These are phyloP conservation scores for Malus hybrid DNA, from an alignment of 331 rosid species.

Conservation along the genomic window DNA sequence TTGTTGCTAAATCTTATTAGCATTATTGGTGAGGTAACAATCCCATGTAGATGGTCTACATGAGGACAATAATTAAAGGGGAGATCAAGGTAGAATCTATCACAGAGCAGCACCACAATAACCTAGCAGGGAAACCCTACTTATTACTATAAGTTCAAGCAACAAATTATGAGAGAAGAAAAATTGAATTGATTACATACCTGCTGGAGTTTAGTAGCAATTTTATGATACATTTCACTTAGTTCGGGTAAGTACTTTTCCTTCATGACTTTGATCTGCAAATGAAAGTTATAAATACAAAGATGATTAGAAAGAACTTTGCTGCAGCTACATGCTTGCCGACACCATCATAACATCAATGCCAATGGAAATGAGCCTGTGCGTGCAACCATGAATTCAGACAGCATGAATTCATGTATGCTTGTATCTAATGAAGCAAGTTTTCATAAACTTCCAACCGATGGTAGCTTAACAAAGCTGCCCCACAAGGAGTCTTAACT, in stretches of 20 bases:
- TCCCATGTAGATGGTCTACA: background rate
- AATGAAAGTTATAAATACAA: slow-evolving; percentile 14
- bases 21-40: background rate
- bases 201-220: slow-evolving; percentile 55
- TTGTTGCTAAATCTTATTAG: background rate
- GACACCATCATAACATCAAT: background rate
- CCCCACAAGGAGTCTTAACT: background rate
- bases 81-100: background rate
- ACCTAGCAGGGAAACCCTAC: background rate
- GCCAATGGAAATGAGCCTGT: background rate
- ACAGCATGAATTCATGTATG: background rate
- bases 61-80: background rate
- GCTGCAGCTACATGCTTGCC: background rate
- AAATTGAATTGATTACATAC: slow-evolving; percentile 25
- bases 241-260: slow-evolving; percentile 53
- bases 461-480: background rate
- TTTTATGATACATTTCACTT: slow-evolving; percentile 51
- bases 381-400: background rate
- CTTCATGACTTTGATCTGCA: slow-evolving; percentile 70
- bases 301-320: slow-evolving; percentile 1
- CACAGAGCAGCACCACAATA: background rate
- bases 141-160: background rate
- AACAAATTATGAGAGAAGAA: background rate
- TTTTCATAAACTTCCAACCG: background rate
- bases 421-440: background rate